Conservation (phyloP, 2,329 filamentous ascomycete species). For the Chaetomiaceae sp. region DNA sequence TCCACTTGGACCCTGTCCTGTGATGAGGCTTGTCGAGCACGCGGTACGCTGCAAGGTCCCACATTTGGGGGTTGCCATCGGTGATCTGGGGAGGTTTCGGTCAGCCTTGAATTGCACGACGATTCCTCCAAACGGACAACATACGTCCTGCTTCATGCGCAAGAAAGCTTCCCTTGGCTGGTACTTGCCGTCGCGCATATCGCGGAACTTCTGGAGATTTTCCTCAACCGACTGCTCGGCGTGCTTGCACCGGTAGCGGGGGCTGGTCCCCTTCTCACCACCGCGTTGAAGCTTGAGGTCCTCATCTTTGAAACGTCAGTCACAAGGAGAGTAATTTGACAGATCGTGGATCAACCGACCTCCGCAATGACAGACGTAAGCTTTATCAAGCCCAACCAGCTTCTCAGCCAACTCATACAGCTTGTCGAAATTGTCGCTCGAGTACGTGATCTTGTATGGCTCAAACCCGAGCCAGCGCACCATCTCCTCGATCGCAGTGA, state of each 20-base stretch:
- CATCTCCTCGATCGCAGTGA: constrained; percentile 59
- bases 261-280: constrained; percentile 60
- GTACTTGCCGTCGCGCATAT: constrained; percentile 89
- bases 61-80: constrained; percentile 88
- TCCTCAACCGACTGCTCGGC: constrained; percentile 67
- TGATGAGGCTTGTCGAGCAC: constrained; percentile 73
- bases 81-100: constrained; percentile 40
- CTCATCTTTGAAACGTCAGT: constrained; percentile 41
- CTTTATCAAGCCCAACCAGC: constrained; percentile 62
- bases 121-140: not conserved
- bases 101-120: not conserved
- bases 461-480: constrained; percentile 73
- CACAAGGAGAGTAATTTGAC: not conserved
- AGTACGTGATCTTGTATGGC: constrained; percentile 74
- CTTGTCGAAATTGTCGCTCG: constrained; percentile 82
- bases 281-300: constrained; percentile 86
- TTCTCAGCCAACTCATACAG: constrained; percentile 87
- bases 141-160: constrained; percentile 78
- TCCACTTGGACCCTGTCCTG: constrained; percentile 76
- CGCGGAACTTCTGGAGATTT: constrained; percentile 76
- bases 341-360: constrained; percentile 4
- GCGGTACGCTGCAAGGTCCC: constrained; percentile 89
- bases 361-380: constrained; percentile 80
- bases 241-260: constrained; percentile 74
- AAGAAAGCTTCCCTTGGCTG: constrained; percentile 76